Percentiles rank a stretch among this genome's conserved stretches.
Evolutionary conservation across 768 basidiomycete species (phyloP).

Genomic region (Dentipellis fragilis): DNA sequence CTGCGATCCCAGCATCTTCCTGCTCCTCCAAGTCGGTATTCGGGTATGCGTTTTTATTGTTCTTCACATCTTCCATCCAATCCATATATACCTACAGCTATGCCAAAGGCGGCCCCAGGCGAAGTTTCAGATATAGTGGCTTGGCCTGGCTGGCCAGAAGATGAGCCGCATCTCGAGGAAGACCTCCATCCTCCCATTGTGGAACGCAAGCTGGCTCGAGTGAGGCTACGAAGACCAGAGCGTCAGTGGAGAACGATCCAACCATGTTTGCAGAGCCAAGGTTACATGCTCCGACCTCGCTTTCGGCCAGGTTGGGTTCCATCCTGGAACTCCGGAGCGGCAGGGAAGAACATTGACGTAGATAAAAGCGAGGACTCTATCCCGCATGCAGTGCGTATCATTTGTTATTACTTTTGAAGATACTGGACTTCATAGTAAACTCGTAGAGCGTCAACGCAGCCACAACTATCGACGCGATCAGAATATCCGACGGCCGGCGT

Average conservation of each 20-base stretch:
- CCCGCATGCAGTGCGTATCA: neutral
- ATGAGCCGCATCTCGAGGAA: neutral
- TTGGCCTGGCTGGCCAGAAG: neutral
- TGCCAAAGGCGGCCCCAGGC: too few species aligned
- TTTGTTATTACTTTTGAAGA: neutral
- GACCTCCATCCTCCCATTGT: neutral
- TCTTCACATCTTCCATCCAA: too few species aligned
- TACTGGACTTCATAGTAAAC: neutral
- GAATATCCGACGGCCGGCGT: neutral
- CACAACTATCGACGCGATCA: neutral
- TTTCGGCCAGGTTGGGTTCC: conserved; percentile 5
- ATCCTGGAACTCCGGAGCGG: neutral
- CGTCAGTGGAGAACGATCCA: neutral
- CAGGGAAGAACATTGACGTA: neutral
- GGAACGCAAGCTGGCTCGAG: neutral
- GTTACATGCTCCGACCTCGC: conserved; percentile 6
- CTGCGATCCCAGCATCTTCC: too few species aligned
- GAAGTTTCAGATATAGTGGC: neutral
- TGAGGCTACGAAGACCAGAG: neutral
- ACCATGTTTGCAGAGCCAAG: neutral
- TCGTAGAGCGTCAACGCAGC: neutral
- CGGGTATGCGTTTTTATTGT: too few species aligned
- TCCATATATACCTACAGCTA: too few species aligned
- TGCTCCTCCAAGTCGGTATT: too few species aligned
- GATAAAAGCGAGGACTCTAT: neutral